Evolutionary conservation across 495 filamentous ascomycete genomes (phyloP), one percentile per base, ranked within the genome.

Genomic region (Tuber melanosporum): DNA sequence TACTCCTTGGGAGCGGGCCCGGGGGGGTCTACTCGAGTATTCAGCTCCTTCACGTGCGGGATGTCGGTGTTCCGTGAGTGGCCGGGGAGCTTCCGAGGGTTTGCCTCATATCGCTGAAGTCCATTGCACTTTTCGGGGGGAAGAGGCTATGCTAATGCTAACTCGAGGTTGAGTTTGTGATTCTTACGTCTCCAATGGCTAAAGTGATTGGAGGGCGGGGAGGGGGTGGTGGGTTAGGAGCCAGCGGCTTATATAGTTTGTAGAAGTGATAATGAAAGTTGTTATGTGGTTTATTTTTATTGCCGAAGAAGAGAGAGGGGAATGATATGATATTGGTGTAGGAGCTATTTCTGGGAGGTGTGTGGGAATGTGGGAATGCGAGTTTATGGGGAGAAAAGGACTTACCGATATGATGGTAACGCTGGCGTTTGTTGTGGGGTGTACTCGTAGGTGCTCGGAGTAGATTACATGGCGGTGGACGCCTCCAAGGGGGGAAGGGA

Each of bases 41-140:
- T 89, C n/a, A 94, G 84, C 81, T 92, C 88, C 8, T 83, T 80
- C 1, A 89, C 86, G 76, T 88, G 91, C 1, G 93, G 84, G 26
- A 93, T 86, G 82, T 93, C 93, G 17, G 90, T 90, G 91, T 88
- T 5, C 85, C 88, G 80, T 94, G 94, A 43, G 87, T 20, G 83
- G 77, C 83, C 84, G 87, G 22, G 85, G 42, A 5, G 76, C 49
- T 14, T 74, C 77, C 42, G 70, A 41, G 32, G 73, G 39, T 49
- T 76, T 74, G 42, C 2, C 76, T 78, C 36, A 76, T 78, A 44
- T 78, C 74, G 39, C n/a, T 22, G 70, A 77, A 77, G 45, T 77
- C 77, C 20, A 78, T 78, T 26, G 74, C 74, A 9, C 36, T 14
- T n/a, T 73, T 77, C 19, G 77, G 77, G 17, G 75, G 19, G 45